A percentile compares a stretch with the other conserved stretches of the same genome.
Conservation (phyloP, 176 grass and related monocot species). For the Ananas comosus region DNA sequence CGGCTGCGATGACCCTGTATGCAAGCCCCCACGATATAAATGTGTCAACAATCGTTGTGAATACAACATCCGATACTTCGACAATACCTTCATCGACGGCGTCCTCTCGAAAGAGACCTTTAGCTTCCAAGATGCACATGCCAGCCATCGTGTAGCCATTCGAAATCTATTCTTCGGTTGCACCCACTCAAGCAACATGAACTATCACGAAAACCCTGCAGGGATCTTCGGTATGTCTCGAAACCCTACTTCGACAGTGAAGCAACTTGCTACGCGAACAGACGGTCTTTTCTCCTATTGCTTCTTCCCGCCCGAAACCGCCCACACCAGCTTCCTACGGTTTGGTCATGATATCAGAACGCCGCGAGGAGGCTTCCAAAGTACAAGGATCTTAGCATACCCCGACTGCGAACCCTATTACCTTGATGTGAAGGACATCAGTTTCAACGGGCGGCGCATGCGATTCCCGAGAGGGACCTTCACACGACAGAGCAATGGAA, state of each 20-base stretch:
- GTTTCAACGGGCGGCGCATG: neutral
- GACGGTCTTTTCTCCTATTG: neutral
- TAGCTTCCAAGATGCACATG: slow-evolving; percentile 8
- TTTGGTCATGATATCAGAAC: neutral
- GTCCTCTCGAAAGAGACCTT: slow-evolving; percentile 13
- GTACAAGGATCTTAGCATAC: neutral
- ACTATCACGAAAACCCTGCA: neutral
- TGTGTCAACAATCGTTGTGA: slow-evolving; percentile 10
- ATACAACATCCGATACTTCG: slow-evolving; percentile 5
- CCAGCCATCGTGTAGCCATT: neutral
- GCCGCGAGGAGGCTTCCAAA: neutral
- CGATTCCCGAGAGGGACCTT: neutral
- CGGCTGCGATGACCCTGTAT: slow-evolving; percentile 15
- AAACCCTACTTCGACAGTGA: neutral
- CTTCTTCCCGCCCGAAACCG: neutral
- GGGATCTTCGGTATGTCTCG: neutral
- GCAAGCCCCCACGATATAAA: neutral
- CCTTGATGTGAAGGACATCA: neutral
- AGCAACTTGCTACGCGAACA: neutral
- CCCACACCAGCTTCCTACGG: neutral
- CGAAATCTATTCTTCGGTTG: slow-evolving; percentile 17
- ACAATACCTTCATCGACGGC: neutral
- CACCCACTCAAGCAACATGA: neutral
- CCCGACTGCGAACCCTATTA: neutral
- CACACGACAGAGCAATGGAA: neutral